A percentile compares a stretch with the other conserved stretches of the same genome.
Conservation (phyloP, 352 stramenopile genomes). For the Pythium sp. region DNA sequence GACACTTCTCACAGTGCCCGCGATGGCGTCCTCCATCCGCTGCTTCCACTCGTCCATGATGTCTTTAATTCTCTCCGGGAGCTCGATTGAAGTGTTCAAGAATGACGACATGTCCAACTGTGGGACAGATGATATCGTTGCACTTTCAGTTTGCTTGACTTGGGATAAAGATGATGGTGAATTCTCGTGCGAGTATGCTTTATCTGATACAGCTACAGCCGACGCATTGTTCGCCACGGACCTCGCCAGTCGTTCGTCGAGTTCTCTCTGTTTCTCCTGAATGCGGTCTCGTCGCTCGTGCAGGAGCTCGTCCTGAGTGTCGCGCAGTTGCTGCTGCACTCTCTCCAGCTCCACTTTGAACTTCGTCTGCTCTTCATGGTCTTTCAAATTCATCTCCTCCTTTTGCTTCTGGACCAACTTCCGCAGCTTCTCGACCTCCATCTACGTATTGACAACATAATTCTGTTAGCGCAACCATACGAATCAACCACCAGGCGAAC, state of each 20-base stretch:
- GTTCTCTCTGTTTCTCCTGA: conserved; percentile 53
- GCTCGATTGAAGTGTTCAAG: conserved; percentile 51
- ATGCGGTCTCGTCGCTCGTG: conserved; percentile 51
- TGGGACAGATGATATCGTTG: background rate
- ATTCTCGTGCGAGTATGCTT: background rate
- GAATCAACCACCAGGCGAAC: background rate
- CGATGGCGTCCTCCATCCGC: conserved; percentile 44
- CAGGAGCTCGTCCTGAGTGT: conserved; percentile 53
- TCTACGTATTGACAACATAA: conserved; percentile 1
- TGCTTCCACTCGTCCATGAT: conserved; percentile 66
- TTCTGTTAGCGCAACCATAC: conserved; percentile 1
- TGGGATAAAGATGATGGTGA: background rate
- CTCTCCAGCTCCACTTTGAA: conserved; percentile 35
- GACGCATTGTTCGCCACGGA: conserved; percentile 3
- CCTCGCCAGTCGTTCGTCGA: conserved; percentile 43
- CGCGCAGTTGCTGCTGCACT: conserved; percentile 38
- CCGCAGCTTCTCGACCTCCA: conserved; percentile 67
- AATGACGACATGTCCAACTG: conserved; percentile 46
- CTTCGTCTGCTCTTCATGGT: conserved; percentile 25
- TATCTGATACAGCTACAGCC: background rate
- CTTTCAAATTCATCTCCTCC: conserved; percentile 36
- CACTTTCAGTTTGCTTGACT: background rate
- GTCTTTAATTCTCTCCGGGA: conserved; percentile 51
- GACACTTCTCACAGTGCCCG: conserved; percentile 22
- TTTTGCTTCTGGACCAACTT: conserved; percentile 50